A percentile compares a stretch with the other conserved stretches of the same genome.
Conservation (phyloP, 2,329 filamentous ascomycete genomes). For the Mycogone perniciosa region DNA sequence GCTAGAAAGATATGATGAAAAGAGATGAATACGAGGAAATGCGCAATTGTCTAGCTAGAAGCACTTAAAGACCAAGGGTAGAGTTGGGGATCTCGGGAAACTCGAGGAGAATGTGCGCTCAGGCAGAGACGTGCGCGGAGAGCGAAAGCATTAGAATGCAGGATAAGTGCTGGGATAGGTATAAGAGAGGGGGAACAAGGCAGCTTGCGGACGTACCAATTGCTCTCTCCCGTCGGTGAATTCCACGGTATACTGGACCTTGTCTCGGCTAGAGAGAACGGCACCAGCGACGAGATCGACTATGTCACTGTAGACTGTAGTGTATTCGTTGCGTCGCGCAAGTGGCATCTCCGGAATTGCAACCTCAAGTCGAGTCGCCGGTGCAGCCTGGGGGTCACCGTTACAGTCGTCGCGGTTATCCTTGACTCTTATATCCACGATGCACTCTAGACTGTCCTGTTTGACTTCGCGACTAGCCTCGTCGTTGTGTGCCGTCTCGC, state of each 20-base stretch:
- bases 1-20: background rate
- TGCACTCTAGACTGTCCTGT: background rate
- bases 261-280: conserved; percentile 18
- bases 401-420: background rate
- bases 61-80: background rate
- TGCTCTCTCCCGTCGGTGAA: conserved; percentile 42
- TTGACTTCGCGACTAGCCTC: background rate
- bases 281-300: conserved; percentile 33
- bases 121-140: background rate
- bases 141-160: background rate
- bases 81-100: background rate
- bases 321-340: conserved; percentile 26
- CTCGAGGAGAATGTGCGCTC: too few relatives aligned
- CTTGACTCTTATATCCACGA: background rate
- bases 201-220: conserved; percentile 32
- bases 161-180: background rate
- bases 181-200: conserved; percentile 1
- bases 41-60: too few relatives aligned
- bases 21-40: too few relatives aligned
- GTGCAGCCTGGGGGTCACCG: background rate
- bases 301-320: conserved; percentile 27
- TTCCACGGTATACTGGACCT: conserved; percentile 32
- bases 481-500: background rate
- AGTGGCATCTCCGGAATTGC: conserved; percentile 22
- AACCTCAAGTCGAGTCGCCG: conserved; percentile 23